These are phyloP conservation scores for Platanthera guangdongensis DNA, from an alignment of 106 monocot species.

Conservation along the genomic window DNA sequence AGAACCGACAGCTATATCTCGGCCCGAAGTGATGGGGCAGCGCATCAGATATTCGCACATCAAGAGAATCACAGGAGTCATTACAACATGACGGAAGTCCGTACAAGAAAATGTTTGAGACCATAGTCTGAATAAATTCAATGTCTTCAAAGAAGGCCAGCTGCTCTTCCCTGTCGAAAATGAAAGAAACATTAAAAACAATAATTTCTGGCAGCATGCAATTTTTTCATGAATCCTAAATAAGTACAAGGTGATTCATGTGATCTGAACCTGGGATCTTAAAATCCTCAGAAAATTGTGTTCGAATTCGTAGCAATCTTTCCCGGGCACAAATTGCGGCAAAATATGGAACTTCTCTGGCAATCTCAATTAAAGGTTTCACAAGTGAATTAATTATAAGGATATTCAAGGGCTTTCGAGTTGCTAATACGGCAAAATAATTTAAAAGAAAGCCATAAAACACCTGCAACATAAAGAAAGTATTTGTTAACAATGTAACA, in stretches of 20 bases:
- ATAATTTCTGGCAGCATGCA: neutral
- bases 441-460: constrained; percentile 91
- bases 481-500: neutral
- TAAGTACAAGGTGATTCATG: neutral
- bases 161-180: constrained; percentile 48
- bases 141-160: constrained; percentile 89
- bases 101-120: constrained; percentile 86
- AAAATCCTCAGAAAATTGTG: constrained; percentile 48
- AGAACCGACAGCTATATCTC: constrained; percentile 75
- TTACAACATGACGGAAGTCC: constrained; percentile 92
- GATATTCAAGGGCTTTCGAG: constrained; percentile 44
- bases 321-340: constrained; percentile 82
- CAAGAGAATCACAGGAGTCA: constrained; percentile 76
- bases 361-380: constrained; percentile 82
- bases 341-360: constrained; percentile 79
- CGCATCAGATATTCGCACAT: constrained; percentile 96
- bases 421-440: constrained; percentile 73
- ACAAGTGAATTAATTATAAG: constrained; percentile 62
- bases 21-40: constrained; percentile 61
- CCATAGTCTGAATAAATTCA: constrained; percentile 79
- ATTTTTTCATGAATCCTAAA: neutral
- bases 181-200: constrained; percentile 1
- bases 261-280: constrained; percentile 57
- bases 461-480: constrained; percentile 41
- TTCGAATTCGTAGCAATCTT: constrained; percentile 46